Evolutionary conservation across 1,284 basidiomycete genomes (phyloP).

Genomic region (Pyrrhoderma noxium): DNA sequence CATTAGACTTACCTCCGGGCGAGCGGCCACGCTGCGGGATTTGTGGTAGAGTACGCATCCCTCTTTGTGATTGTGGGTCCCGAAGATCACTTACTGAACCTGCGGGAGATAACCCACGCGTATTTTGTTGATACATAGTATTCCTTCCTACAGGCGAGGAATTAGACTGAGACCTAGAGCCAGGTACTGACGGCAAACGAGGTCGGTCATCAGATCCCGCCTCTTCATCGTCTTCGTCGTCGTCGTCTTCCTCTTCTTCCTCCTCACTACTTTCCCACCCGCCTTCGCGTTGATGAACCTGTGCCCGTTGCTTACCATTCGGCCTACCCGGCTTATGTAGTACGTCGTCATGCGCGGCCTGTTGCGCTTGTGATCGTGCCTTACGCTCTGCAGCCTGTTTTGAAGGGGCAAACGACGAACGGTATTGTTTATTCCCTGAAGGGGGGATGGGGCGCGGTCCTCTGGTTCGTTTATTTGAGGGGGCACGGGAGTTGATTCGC

Average conservation of each 20-base stretch:
- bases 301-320: constrained; percentile 49
- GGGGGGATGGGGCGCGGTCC: constrained; percentile 15
- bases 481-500: not conserved
- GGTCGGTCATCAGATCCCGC: constrained; percentile 55
- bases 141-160: constrained; percentile 20
- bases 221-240: constrained; percentile 69
- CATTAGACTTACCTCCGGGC: constrained; percentile 13
- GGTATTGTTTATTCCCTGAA: constrained; percentile 29
- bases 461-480: constrained; percentile 17
- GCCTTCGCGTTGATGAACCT: constrained; percentile 26
- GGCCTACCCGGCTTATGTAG: constrained; percentile 63
- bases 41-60: constrained; percentile 23
- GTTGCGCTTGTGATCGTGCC: constrained; percentile 73
- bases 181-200: constrained; percentile 18
- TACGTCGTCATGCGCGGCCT: constrained; percentile 70
- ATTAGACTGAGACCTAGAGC: not conserved
- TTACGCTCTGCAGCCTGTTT: constrained; percentile 76
- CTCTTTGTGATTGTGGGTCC: constrained; percentile 19
- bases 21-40: constrained; percentile 20
- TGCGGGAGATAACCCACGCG: constrained; percentile 25
- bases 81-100: constrained; percentile 19
- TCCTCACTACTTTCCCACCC: constrained; percentile 69
- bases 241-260: constrained; percentile 54
- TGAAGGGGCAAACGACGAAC: constrained; percentile 80
- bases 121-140: constrained; percentile 24